These are phyloP conservation scores for Filobasidium floriforme DNA, from an alignment of 768 basidiomycete genomes.

Conservation along the genomic window DNA sequence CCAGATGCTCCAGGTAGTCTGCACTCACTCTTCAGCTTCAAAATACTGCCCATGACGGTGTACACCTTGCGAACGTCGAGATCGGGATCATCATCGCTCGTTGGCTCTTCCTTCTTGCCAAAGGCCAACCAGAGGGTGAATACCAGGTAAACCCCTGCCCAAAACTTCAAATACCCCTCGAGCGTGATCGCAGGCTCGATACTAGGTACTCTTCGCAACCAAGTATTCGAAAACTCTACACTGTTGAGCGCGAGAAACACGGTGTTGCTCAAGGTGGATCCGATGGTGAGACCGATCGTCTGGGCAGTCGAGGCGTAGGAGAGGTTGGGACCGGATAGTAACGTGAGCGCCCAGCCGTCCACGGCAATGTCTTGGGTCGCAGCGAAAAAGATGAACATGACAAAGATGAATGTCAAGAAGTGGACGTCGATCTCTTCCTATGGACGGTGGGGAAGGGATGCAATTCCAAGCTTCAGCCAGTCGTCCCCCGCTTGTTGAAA, in stretches of 20 bases:
- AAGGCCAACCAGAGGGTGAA: slow-evolving; percentile 84
- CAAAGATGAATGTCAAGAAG: slow-evolving; percentile 75
- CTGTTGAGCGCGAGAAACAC: slow-evolving; percentile 96
- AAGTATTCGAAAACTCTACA: slow-evolving; percentile 65
- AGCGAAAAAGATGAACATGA: slow-evolving; percentile 82
- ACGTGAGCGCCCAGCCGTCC: slow-evolving; percentile 59
- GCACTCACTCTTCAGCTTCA: slow-evolving; percentile 73
- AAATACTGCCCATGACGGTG: slow-evolving; percentile 87
- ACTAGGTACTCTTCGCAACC: slow-evolving; percentile 47
- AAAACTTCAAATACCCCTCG: slow-evolving; percentile 74
- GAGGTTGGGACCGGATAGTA: slow-evolving; percentile 81
- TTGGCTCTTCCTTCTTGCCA: slow-evolving; percentile 86
- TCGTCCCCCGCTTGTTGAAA: too few relatives aligned
- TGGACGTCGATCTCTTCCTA: slow-evolving; percentile 75
- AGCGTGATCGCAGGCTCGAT: slow-evolving; percentile 52
- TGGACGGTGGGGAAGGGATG: not conserved
- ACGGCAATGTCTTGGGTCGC: slow-evolving; percentile 99
- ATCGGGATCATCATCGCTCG: slow-evolving; percentile 62
- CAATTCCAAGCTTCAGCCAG: too few relatives aligned
- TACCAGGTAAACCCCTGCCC: slow-evolving; percentile 67
- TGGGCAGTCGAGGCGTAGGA: slow-evolving; percentile 98
- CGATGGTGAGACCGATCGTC: slow-evolving; percentile 91
- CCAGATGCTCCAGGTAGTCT: not conserved
- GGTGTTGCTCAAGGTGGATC: slow-evolving; percentile 92
- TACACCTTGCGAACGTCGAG: slow-evolving; percentile 88